Conservation (phyloP, 192 early-diverging fungal genomes). For the Ramicandelaber brevisporus region DNA sequence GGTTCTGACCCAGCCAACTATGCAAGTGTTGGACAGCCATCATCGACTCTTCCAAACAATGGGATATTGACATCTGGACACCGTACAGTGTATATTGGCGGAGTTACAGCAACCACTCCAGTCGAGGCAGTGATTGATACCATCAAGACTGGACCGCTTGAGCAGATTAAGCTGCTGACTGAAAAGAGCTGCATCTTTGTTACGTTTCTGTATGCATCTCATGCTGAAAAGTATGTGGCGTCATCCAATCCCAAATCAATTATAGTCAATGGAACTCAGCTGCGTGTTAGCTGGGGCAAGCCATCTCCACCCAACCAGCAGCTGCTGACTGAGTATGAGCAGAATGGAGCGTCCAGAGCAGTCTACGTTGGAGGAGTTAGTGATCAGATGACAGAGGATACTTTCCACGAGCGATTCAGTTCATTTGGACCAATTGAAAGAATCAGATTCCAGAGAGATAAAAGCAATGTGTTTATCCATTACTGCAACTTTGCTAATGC, state of each 20-base stretch:
- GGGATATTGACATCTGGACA: no score
- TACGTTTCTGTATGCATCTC: constrained; percentile 40
- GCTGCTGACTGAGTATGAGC: constrained; percentile 30
- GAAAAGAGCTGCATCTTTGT: constrained; percentile 66
- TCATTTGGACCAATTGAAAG: constrained; percentile 45
- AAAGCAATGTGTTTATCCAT: constrained; percentile 66
- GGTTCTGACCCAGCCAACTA: no score
- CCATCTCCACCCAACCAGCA: constrained; percentile 18
- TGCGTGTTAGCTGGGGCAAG: constrained; percentile 59
- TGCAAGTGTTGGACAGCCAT: no score
- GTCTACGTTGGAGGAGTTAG: constrained; percentile 62
- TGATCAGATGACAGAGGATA: constrained; percentile 24
- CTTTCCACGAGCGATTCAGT: constrained; percentile 26
- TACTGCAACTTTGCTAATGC: constrained; percentile 40
- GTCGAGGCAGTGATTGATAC: constrained; percentile 44
- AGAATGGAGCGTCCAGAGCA: constrained; percentile 45
- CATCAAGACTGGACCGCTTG: constrained; percentile 40
- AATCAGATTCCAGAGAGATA: constrained; percentile 40
- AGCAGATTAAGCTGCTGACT: constrained; percentile 35
- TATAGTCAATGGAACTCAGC: constrained; percentile 16
- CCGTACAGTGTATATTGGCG: constrained; percentile 66
- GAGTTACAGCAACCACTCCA: constrained; percentile 27
- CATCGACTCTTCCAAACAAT: no score
- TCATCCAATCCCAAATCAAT: no score
- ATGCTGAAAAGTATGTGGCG: constrained; percentile 35